Base-by-base conservation (phyloP, 2,329 filamentous ascomycete genomes). In the Aspergillus oerlinghausenensis region DNA sequence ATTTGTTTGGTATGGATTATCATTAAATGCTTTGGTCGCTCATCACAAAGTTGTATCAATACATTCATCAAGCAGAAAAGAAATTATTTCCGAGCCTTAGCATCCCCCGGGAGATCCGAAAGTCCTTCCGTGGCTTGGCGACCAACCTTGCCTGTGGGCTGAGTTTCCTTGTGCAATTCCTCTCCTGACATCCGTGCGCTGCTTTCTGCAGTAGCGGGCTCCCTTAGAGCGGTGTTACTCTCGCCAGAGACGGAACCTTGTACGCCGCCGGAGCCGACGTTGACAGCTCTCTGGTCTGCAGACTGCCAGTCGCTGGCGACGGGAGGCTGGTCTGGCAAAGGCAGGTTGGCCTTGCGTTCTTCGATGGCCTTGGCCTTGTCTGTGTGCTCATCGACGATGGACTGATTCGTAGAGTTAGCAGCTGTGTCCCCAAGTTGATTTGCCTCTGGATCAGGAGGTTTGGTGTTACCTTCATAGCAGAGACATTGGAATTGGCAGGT, bases 291-390 rank as follows among this genome's bases (percentile, higher is more conserved):
- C 32, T 80, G 80, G 66, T 93, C 88, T 51, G 82, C 79, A 0
- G 87, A 90, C 71, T 92, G 86, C 82, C 86, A 92, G 79, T 94
- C 89, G 4, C 88, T 88, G n/a, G 84, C 77, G n/a, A 75, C 77
- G 1, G 89, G 88, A 23, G 90, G 90, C 63, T 92, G 81, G 2
- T 93, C 89, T 19, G 90, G 90, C 51, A 92, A 84, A 52, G 89
- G 88, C 32, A 95, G 85, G 75, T 91, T 90, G 72, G 85, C 76
- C 76, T 87, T 81, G 67, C 81, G 81, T 73, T 88, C 76, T 52
- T 86, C 83, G 69, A 92, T 88, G 73, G 88, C 78, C 55, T 87
- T 78, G 62, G 78, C 71, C 74, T 89, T 90, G 75, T 77, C 59
- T 51, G 66, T 72, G 64, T 74, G 73, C 32, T 73, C 71, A 56